Percentiles rank a stretch among this genome's conserved stretches.
Conservation (phyloP, 176 grass and related monocot genomes). For the Saccharum spontaneum region DNA sequence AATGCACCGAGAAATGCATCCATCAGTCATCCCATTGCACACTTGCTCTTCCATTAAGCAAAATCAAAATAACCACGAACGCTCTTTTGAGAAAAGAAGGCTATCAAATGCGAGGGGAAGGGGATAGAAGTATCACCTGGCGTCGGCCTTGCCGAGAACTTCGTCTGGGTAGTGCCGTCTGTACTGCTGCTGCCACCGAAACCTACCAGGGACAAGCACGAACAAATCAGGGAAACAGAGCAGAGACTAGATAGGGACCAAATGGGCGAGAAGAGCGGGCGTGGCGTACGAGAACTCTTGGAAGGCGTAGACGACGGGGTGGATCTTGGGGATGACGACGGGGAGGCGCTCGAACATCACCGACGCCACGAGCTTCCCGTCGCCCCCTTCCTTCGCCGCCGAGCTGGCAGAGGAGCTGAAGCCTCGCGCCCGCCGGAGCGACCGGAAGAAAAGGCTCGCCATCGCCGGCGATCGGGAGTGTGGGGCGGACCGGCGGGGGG, state of each 20-base stretch:
- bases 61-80: not conserved
- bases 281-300: conserved; percentile 84
- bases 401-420: conserved; percentile 37
- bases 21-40: not conserved
- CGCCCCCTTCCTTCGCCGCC: conserved; percentile 18
- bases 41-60: not conserved
- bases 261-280: not conserved
- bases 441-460: conserved; percentile 29
- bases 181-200: conserved; percentile 88
- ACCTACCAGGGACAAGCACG: conserved; percentile 43
- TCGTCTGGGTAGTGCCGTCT: conserved; percentile 85
- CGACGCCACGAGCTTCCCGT: conserved; percentile 69
- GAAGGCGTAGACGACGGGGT: conserved; percentile 86
- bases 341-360: conserved; percentile 96
- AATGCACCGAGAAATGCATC: not conserved
- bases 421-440: conserved; percentile 34
- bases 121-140: conserved; percentile 37
- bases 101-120: not conserved
- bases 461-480: conserved; percentile 36
- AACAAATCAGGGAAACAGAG: not conserved
- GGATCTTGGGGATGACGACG: conserved; percentile 85
- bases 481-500: not conserved
- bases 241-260: not conserved
- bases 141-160: conserved; percentile 56
- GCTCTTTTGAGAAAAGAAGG: not conserved